Base-by-base conservation (phyloP, 108 stramenopile genomes). In the Nitzschia sp. region DNA sequence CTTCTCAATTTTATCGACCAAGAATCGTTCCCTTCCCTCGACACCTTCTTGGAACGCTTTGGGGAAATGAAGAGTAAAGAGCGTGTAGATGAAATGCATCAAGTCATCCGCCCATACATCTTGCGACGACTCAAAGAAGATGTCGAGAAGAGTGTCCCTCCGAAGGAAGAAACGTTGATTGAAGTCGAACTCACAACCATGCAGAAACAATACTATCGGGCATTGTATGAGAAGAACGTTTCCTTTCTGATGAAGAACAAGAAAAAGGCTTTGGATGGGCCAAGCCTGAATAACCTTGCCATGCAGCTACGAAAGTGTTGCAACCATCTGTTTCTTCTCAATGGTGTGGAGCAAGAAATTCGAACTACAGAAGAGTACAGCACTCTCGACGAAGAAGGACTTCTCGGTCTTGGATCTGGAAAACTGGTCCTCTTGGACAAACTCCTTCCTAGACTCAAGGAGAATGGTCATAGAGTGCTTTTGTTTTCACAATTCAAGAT, bases 401-500 rank as follows among this genome's bases (percentile, higher is more conserved):
- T 83, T 54, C 61, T 97, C 40, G 89, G 87, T 12, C 80, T 85
- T 51, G 74, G 90, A 46, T 94, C 89, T 22, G 99, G 98, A 8
- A 99, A 99, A 71, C 76, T 99, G 12, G 90, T 95, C 48, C 78
- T 99, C 14, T 85, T 99, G 34, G 99, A 98, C 75, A 98, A 98
- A 67, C 88, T 99, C 24, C 80, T 99, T 14, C 97, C 97, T 3
- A 86, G 90, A 25, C 82, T 99, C 37, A 83, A 88, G 54, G 83
- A 79, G 19, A 94, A 94, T 56, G 96, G 97, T 2, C 98, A 98
- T 69, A 87, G 96, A 14, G 80, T 98, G 8, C 77, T 99, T 40
- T 79, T 99, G 15, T 99, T 99, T 76, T 87, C 83, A 22, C 99
- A 99, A 70, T 98, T 98, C 84, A 95, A 95, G 53, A 91, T 97